Base-by-base conservation (phyloP, 768 basidiomycete species). In the Heimioporus sp. region DNA sequence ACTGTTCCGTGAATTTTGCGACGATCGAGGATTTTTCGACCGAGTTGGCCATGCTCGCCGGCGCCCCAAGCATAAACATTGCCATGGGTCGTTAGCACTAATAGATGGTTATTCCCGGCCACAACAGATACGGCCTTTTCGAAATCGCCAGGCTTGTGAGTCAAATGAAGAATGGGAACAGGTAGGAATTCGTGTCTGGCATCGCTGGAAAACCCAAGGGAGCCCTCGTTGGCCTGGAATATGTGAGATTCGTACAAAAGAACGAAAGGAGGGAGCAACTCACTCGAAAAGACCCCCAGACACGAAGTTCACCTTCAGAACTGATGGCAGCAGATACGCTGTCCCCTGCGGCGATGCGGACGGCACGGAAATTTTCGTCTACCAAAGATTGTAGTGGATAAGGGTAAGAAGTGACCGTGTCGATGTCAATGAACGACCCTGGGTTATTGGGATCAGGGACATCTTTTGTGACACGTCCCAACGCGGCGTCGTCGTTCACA, bases 221-320 rank as follows among this genome's bases (percentile, higher is more conserved):
- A 77, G 7, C 92, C 92, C 66, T 92, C 87, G 46, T 81, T 81
- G 24, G 78, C 85, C 87, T 90, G 42, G 44, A 30, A 46, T 55
- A 12, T 48, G 48, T 28, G 9, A 42, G 39, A 49, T 34, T 43
- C 10, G 42, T 46, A 46, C 30, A 39, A 38, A n/a, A 21, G 34
- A 24, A 24, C 10, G 34, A n/a, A 52, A 16, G 40, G 45, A 36
- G 36, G 32, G 40, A 30, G 7, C 4, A 28, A 67, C 84, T 53
- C 71, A 97, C 95, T 19, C 92, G 80, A 78, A 97, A 98, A 39
- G 87, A 86, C 19, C 84, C 85, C 95, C 95, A 98, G 20, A 87
- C 90, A 51, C 88, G 79, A 44, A 98, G 72, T 53, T 90, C 86
- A 43, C 95, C 95, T 45, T 86, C 73, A 40, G 79, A 76, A 51